These are phyloP conservation scores for Populus nigra DNA, from an alignment of 345 rosid species.

Conservation along the genomic window DNA sequence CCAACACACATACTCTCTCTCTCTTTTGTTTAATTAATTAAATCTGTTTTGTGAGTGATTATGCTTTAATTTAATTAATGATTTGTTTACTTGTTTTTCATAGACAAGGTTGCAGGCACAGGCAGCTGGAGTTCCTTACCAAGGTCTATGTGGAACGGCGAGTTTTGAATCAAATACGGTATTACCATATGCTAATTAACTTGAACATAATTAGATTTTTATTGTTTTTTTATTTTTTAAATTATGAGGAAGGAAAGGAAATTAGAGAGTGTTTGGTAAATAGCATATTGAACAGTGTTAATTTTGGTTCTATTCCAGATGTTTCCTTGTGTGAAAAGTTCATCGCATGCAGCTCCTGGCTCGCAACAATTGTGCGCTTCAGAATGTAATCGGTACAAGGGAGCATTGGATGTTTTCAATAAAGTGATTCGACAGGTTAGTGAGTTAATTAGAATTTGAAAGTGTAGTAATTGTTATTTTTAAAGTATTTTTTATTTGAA, in stretches of 20 bases:
- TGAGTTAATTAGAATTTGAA: neutral
- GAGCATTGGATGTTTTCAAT: constrained; percentile 81
- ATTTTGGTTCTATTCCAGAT: constrained; percentile 36
- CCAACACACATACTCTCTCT: too few species aligned
- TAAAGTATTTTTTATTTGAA: too few species aligned
- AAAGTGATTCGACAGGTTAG: constrained; percentile 86
- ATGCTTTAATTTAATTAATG: neutral
- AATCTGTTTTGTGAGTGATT: neutral
- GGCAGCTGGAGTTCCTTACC: constrained; percentile 74
- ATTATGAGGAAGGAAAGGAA: neutral
- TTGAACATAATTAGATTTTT: neutral
- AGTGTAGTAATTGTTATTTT: too few species aligned
- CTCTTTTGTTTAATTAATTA: neutral
- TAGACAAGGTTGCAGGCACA: constrained; percentile 94
- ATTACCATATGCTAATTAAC: neutral
- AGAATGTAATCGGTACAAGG: constrained; percentile 88
- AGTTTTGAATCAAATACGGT: constrained; percentile 15
- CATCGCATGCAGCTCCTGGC: constrained; percentile 71
- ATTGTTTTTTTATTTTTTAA: neutral
- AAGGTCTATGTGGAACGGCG: constrained; percentile 7
- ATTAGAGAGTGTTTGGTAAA: neutral
- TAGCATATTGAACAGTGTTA: neutral
- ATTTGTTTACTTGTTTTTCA: neutral
- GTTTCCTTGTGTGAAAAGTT: constrained; percentile 79
- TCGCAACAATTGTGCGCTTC: constrained; percentile 86